A percentile compares a stretch with the other conserved stretches of the same genome.
These are phyloP conservation scores for Meyerozyma sp. DNA, from an alignment of 1,139 yeast genomes.

Conservation along the genomic window DNA sequence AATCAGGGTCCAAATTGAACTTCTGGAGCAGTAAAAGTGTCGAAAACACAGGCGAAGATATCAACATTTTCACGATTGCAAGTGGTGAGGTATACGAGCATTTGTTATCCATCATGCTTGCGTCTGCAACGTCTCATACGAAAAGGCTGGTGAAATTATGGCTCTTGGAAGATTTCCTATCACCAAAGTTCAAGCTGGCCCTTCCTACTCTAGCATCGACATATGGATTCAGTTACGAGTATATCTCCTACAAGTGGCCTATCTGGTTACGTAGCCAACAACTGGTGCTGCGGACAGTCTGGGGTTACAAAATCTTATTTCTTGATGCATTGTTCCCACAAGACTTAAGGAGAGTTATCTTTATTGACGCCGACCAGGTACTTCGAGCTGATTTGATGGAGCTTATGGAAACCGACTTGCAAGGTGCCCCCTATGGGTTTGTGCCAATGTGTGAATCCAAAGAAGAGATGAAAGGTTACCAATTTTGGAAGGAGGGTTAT, in stretches of 20 bases:
- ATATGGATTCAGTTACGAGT: constrained; percentile 60
- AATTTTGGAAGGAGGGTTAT: constrained; percentile 93
- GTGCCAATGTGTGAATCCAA: constrained; percentile 87
- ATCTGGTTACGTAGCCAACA: constrained; percentile 75
- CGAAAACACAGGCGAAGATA: constrained; percentile 41
- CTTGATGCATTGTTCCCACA: constrained; percentile 85
- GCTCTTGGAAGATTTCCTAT: constrained; percentile 76
- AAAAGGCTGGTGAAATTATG: constrained; percentile 70
- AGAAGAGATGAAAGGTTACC: constrained; percentile 73
- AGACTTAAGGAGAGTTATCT: constrained; percentile 66
- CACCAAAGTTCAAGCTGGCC: constrained; percentile 58
- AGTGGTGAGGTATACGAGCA: constrained; percentile 77
- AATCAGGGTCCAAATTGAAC: constrained; percentile 7
- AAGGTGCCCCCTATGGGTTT: constrained; percentile 80
- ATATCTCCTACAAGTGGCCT: constrained; percentile 89
- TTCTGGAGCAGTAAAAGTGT: constrained; percentile 1
- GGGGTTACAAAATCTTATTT: constrained; percentile 86
- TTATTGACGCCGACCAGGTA: constrained; percentile 82
- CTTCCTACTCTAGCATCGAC: constrained; percentile 59
- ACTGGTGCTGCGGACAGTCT: constrained; percentile 70
- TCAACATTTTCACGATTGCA: constrained; percentile 81
- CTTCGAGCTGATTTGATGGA: constrained; percentile 71
- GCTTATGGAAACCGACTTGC: constrained; percentile 56
- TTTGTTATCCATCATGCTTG: constrained; percentile 69
- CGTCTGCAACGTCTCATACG: constrained; percentile 64